phyloP scores from a whole-genome alignment of 768 basidiomycete species.

The Psilocybe cyanescens region DNA sequence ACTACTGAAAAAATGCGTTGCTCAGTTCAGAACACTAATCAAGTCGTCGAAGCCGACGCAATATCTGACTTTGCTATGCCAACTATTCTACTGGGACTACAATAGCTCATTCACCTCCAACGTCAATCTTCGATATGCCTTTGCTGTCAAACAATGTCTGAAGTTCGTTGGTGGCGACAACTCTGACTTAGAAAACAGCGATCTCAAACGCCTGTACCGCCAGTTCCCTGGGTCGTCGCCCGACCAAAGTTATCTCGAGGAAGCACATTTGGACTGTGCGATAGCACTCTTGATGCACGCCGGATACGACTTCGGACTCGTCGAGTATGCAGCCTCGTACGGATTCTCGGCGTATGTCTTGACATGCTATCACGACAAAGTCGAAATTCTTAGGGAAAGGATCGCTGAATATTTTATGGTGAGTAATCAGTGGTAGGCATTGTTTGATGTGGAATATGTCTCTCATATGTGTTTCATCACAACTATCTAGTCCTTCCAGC shows the following conservation, averaged over 20 bases:
- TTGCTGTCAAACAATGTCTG: slow-evolving; percentile 3
- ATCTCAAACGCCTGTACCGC: slow-evolving; percentile 2
- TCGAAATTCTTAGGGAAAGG: neutral
- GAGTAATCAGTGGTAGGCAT: neutral
- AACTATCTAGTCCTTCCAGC: neutral
- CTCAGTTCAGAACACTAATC: neutral
- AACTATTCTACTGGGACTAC: slow-evolving; percentile 12
- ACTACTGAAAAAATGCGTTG: neutral
- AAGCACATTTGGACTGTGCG: slow-evolving; percentile 12
- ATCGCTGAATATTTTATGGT: slow-evolving; percentile 6
- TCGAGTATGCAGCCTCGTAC: neutral
- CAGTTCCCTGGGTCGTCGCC: slow-evolving; percentile 8
- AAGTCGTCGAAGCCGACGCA: neutral
- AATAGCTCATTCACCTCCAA: neutral
- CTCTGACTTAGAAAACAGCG: neutral
- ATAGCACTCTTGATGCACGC: slow-evolving; percentile 7
- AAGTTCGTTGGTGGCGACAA: neutral
- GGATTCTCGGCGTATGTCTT: neutral
- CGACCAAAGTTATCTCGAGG: neutral
- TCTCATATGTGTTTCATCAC: neutral
- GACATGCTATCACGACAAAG: neutral
- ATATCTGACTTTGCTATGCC: slow-evolving; percentile 3
- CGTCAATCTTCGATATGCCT: neutral
- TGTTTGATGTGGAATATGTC: too few relatives aligned
- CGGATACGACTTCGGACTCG: neutral